A percentile compares a stretch with the other conserved stretches of the same genome.
Evolutionary conservation across 495 filamentous ascomycete species (phyloP).

Genomic region (Cudoniella acicularis): DNA sequence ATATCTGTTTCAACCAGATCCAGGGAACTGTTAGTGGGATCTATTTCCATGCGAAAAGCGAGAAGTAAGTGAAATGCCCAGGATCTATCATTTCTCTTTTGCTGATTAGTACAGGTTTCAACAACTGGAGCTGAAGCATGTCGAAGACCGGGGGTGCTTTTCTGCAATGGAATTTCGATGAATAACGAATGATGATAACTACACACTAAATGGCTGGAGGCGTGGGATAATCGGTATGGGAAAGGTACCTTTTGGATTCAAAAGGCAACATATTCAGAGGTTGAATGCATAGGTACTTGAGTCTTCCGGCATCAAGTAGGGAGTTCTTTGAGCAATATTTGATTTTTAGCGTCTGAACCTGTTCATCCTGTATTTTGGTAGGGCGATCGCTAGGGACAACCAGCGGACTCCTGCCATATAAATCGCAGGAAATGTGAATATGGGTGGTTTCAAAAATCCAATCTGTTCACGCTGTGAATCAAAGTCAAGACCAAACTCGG

Average conservation of each 20-base stretch:
- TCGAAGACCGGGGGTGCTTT: constrained; percentile 79
- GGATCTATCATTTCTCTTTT: background rate
- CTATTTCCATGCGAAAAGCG: constrained; percentile 97
- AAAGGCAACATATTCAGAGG: background rate
- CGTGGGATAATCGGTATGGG: background rate
- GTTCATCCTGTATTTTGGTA: background rate
- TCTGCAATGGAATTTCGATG: constrained; percentile 92
- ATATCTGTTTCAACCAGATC: constrained; percentile 97
- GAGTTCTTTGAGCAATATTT: constrained; percentile 12
- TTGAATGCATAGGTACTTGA: constrained; percentile 11
- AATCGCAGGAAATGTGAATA: background rate
- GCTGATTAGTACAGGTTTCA: constrained; percentile 62
- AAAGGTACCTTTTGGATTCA: background rate
- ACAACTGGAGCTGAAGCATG: constrained; percentile 85
- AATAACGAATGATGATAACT: constrained; percentile 30
- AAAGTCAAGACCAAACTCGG: too few relatives aligned
- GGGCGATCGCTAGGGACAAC: constrained; percentile 1
- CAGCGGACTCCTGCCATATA: background rate
- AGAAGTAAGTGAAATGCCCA: constrained; percentile 65
- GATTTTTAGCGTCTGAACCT: constrained; percentile 7
- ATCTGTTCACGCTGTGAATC: too few relatives aligned
- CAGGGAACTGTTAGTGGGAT: constrained; percentile 83
- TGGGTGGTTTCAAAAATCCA: background rate
- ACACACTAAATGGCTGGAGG: background rate
- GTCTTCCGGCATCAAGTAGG: constrained; percentile 13